These are phyloP conservation scores for Zea luxurians DNA, from an alignment of 176 grass and related monocot genomes.

Conservation along the genomic window DNA sequence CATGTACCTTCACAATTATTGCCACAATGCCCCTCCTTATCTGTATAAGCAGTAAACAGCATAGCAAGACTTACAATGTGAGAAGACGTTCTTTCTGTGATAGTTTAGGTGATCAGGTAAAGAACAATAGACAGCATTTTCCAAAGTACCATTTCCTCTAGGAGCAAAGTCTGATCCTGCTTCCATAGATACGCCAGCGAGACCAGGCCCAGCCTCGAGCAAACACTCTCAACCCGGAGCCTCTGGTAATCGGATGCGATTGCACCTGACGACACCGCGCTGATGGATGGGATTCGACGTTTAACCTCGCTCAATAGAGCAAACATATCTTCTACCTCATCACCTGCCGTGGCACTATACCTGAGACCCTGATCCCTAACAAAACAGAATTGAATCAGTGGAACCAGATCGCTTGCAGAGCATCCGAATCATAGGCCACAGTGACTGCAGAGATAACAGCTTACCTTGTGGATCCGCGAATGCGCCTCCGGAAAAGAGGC, in stretches of 20 bases:
- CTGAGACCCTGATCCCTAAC: conserved; percentile 66
- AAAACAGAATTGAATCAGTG: neutral
- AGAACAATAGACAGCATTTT: conserved; percentile 2
- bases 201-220: conserved; percentile 78
- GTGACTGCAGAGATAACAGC: conserved; percentile 2
- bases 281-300: conserved; percentile 61
- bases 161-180: conserved; percentile 85
- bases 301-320: conserved; percentile 74
- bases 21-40: conserved; percentile 85
- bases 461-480: conserved; percentile 73
- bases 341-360: conserved; percentile 67
- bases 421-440: neutral
- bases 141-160: conserved; percentile 81
- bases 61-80: conserved; percentile 1
- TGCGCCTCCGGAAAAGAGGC: conserved; percentile 81
- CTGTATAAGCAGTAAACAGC: conserved; percentile 56
- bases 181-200: conserved; percentile 91
- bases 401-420: neutral
- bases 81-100: neutral
- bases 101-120: conserved; percentile 19
- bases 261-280: conserved; percentile 75
- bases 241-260: conserved; percentile 97
- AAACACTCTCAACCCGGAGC: conserved; percentile 84
- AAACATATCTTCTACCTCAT: conserved; percentile 94
- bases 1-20: conserved; percentile 83